A percentile compares a stretch with the other conserved stretches of the same genome.
Evolutionary conservation across 2,329 filamentous ascomycete genomes (phyloP).

Genomic region (Sporothrix pseudoabietina): DNA sequence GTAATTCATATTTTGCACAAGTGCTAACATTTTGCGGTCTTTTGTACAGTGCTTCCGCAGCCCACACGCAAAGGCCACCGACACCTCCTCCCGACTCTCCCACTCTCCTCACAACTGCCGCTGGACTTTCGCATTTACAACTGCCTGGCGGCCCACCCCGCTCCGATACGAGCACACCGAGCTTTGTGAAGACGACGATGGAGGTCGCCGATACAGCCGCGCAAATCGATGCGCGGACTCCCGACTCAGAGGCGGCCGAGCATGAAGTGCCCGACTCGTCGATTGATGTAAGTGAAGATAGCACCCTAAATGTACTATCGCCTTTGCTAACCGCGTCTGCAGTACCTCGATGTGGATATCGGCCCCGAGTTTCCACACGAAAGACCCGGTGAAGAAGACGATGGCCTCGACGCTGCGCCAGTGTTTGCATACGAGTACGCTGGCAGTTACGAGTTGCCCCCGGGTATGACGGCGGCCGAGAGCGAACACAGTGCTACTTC

Average conservation of each 20-base stretch:
- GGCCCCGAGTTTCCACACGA: constrained; percentile 35
- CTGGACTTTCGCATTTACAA: not conserved
- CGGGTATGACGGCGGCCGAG: constrained; percentile 31
- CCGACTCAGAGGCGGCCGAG: constrained; percentile 42
- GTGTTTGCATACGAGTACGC: constrained; percentile 53
- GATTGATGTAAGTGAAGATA: constrained; percentile 29
- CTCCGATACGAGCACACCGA: constrained; percentile 39
- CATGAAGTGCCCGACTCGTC: constrained; percentile 42
- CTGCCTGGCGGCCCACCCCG: constrained; percentile 25
- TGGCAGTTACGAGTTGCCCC: constrained; percentile 40
- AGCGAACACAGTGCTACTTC: constrained; percentile 13
- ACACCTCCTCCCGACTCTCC: constrained; percentile 35
- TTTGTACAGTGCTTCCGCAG: not conserved
- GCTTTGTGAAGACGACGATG: constrained; percentile 39
- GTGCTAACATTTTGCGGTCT: not conserved
- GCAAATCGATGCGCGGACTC: constrained; percentile 39
- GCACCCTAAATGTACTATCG: too few species aligned
- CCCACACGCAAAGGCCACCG: constrained; percentile 27
- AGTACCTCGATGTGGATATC: constrained; percentile 27
- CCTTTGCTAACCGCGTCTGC: not conserved
- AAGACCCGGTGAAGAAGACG: constrained; percentile 22
- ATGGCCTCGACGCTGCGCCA: constrained; percentile 40
- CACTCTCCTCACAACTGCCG: not conserved
- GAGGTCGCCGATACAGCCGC: constrained; percentile 45
- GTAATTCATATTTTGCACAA: not conserved